These are phyloP conservation scores for Aspergillus asperescens DNA, from an alignment of 495 filamentous ascomycete species.

Conservation along the genomic window DNA sequence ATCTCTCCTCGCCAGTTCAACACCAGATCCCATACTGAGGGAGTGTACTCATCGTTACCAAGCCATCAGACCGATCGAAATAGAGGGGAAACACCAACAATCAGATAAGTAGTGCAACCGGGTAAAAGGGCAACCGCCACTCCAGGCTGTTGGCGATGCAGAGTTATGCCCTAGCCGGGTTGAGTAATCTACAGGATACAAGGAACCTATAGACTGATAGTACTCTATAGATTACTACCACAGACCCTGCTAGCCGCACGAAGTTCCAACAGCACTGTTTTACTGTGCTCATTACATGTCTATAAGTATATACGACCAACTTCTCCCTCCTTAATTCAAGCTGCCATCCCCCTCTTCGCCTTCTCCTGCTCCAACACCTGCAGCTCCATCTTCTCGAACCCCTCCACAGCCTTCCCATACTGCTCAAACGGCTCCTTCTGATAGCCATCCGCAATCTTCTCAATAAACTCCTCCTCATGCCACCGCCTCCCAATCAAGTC, in stretches of 20 bases:
- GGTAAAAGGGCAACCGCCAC: too few species aligned
- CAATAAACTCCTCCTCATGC: slow-evolving; percentile 76
- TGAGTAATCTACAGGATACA: too few species aligned
- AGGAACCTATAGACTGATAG: too few species aligned
- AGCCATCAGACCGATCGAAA: neutral
- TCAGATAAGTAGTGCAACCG: too few species aligned
- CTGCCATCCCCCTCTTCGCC: neutral
- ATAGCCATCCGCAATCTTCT: slow-evolving; percentile 80
- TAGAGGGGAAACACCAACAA: neutral
- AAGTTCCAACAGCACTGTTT: too few species aligned
- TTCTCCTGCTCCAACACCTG: slow-evolving; percentile 48
- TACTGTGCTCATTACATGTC: too few species aligned
- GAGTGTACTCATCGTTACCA: neutral
- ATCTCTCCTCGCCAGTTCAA: neutral
- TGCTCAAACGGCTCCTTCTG: slow-evolving; percentile 61
- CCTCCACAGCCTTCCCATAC: slow-evolving; percentile 72
- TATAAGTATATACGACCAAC: too few species aligned
- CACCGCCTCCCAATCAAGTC: slow-evolving; percentile 75
- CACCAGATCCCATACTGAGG: neutral
- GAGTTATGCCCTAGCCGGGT: neutral
- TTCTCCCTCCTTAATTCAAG: too few species aligned
- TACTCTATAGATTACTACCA: too few species aligned
- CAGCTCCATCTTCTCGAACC: slow-evolving; percentile 75
- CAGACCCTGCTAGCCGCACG: too few species aligned
- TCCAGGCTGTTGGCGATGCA: neutral